Conservation (phyloP, 306 rosid species). For the Inga leiocalycina region DNA sequence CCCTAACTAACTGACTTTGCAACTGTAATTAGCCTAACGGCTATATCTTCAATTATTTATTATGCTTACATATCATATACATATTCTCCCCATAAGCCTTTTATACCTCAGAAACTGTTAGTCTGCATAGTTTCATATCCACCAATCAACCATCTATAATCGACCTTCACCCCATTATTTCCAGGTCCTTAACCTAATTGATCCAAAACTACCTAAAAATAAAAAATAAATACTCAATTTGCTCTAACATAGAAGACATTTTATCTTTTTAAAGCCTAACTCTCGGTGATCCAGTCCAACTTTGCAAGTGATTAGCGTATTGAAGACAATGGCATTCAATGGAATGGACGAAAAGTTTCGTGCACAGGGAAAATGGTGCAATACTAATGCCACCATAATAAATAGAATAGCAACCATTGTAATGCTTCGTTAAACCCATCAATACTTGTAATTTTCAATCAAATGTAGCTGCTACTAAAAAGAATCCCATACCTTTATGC, state of each 20-base stretch:
- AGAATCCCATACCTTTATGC: slow-evolving; percentile 63
- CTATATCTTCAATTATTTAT: too few relatives aligned
- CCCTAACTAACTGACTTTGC: too few relatives aligned
- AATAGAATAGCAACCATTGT: background rate
- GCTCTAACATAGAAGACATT: background rate
- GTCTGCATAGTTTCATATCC: background rate
- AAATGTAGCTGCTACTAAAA: background rate
- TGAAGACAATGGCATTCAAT: background rate
- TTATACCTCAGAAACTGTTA: background rate
- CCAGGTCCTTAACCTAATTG: background rate
- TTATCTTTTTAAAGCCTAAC: background rate
- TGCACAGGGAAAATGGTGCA: background rate
- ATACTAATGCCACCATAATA: background rate
- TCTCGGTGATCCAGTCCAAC: background rate
- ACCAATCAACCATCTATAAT: background rate
- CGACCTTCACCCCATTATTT: background rate
- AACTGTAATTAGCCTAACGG: too few relatives aligned
- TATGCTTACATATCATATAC: too few relatives aligned
- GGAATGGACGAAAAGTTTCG: background rate
- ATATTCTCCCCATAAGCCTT: background rate
- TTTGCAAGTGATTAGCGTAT: background rate
- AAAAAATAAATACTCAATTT: background rate
- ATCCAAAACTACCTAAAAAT: background rate
- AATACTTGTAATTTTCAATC: background rate
- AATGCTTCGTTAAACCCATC: background rate